A percentile compares a stretch with the other conserved stretches of the same genome.
These are phyloP conservation scores for Lactarius indigo DNA, from an alignment of 768 basidiomycete species.

Conservation along the genomic window DNA sequence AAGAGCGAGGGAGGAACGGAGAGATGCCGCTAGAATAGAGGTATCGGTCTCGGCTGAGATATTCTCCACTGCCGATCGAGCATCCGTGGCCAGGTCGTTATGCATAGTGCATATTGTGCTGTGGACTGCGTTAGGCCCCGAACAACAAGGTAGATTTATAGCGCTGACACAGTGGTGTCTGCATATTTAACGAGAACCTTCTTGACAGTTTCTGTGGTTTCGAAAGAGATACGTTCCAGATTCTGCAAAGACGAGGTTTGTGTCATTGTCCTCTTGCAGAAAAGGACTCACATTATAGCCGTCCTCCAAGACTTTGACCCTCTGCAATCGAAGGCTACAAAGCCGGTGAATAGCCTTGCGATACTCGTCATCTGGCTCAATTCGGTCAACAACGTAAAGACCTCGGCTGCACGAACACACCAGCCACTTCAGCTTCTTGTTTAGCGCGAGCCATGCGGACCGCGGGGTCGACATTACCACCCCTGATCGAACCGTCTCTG, in stretches of 20 bases:
- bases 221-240: constrained; percentile 72
- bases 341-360: constrained; percentile 85
- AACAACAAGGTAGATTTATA: background rate
- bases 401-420: constrained; percentile 38
- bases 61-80: constrained; percentile 53
- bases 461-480: constrained; percentile 60
- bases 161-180: constrained; percentile 70
- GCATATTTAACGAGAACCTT: constrained; percentile 65
- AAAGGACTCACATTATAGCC: constrained; percentile 65
- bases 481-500: constrained; percentile 54
- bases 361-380: constrained; percentile 77
- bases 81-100: constrained; percentile 66
- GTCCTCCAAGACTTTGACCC: constrained; percentile 77
- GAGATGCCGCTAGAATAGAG: constrained; percentile 48
- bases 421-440: constrained; percentile 88
- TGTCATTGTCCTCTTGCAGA: background rate
- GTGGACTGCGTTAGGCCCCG: constrained; percentile 5
- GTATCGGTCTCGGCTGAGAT: constrained; percentile 73
- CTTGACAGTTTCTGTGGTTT: constrained; percentile 63
- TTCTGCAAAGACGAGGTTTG: constrained; percentile 49
- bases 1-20: constrained; percentile 58
- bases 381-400: constrained; percentile 7
- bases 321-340: constrained; percentile 77
- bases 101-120: constrained; percentile 79
- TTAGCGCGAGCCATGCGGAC: constrained; percentile 77